Percentiles rank a stretch among this genome's conserved stretches.
phyloP scores from a whole-genome alignment of 1,139 yeast species.

The Scheffersomyces segobiensis region DNA sequence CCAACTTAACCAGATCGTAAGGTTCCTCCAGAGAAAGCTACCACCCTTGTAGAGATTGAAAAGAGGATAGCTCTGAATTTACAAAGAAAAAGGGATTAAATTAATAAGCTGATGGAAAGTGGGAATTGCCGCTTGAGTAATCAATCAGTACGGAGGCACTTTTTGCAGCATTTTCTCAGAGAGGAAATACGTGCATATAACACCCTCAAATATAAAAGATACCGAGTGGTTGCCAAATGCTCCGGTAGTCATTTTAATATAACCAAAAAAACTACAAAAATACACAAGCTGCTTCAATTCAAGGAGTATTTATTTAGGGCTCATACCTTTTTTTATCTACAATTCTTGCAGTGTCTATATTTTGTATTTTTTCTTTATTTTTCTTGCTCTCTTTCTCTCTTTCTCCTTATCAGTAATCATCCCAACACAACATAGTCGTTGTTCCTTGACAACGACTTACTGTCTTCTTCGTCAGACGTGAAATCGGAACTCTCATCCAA shows the following conservation, averaged over 20 bases:
- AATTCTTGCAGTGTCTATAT: background rate
- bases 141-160: background rate
- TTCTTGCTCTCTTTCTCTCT: background rate
- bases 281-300: background rate
- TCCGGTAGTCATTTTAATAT: too few relatives aligned
- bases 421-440: background rate
- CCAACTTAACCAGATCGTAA: background rate
- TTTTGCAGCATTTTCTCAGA: background rate
- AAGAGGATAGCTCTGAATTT: background rate
- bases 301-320: background rate
- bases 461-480: background rate
- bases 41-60: background rate
- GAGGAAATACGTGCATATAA: background rate
- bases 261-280: background rate
- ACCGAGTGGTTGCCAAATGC: background rate
- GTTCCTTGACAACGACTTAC: background rate
- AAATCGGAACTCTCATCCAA: conserved; percentile 16
- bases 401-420: background rate
- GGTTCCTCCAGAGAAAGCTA: background rate
- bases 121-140: background rate
- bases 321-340: background rate
- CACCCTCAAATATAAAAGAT: background rate
- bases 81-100: background rate
- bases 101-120: background rate
- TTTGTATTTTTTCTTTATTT: too few relatives aligned